Evolutionary conservation across 2,329 filamentous ascomycete genomes (phyloP).

Genomic region (Cladosporium velox): DNA sequence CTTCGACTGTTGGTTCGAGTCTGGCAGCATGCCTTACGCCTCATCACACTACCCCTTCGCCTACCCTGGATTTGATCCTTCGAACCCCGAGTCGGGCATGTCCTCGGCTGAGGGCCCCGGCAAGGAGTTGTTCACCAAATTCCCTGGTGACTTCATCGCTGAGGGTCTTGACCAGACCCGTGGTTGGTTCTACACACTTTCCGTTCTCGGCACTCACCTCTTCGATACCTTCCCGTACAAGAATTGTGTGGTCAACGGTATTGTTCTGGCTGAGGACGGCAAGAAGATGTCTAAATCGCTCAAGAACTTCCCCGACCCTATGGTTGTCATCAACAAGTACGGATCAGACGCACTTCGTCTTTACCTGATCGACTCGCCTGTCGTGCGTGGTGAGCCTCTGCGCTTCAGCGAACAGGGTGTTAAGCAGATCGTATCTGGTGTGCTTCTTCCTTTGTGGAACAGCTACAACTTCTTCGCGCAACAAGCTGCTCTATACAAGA

Average conservation of each 20-base stretch:
- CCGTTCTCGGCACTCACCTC: conserved; percentile 83
- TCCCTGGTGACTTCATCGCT: conserved; percentile 92
- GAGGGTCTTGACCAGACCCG: conserved; percentile 92
- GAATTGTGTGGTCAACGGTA: conserved; percentile 95
- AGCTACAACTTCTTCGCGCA: conserved; percentile 96
- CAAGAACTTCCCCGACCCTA: conserved; percentile 93
- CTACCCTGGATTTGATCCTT: conserved; percentile 62
- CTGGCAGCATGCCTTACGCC: conserved; percentile 92
- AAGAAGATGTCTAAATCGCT: conserved; percentile 99
- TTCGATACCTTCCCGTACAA: conserved; percentile 85
- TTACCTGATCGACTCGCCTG: conserved; percentile 96
- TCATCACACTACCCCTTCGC: conserved; percentile 91
- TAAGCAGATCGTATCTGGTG: conserved; percentile 91
- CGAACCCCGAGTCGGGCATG: conserved; percentile 33
- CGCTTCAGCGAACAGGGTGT: conserved; percentile 90
- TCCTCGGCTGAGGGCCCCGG: conserved; percentile 34
- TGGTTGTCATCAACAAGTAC: conserved; percentile 79
- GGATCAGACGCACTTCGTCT: conserved; percentile 89
- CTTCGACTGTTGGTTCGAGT: conserved; percentile 97
- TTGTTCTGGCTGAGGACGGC: conserved; percentile 89
- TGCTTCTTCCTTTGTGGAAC: conserved; percentile 90
- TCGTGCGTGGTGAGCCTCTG: conserved; percentile 86
- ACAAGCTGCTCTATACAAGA: conserved; percentile 83
- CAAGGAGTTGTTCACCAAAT: conserved; percentile 70
- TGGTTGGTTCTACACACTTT: conserved; percentile 95